Percentiles rank a stretch among this genome's conserved stretches.
These are phyloP conservation scores for Penicillium olsonii DNA, from an alignment of 2,329 filamentous ascomycete species.

Conservation along the genomic window DNA sequence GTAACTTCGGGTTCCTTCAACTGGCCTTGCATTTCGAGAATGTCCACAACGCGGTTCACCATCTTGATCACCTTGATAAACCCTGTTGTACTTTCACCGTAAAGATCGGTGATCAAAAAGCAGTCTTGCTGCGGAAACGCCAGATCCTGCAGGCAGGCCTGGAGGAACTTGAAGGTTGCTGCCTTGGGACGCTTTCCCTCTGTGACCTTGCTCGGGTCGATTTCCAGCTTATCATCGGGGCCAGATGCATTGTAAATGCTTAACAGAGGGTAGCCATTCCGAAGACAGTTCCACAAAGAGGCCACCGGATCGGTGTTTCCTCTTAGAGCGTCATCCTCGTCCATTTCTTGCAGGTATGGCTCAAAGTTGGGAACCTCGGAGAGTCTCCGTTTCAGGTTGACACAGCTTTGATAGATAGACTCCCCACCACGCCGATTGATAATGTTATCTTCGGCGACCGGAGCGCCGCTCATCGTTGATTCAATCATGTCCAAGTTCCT, in stretches of 20 bases:
- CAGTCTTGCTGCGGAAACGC: slow-evolving; percentile 77
- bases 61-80: slow-evolving; percentile 97
- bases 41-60: slow-evolving; percentile 87
- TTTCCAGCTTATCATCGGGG: slow-evolving; percentile 66
- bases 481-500: slow-evolving; percentile 38
- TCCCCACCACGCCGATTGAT: slow-evolving; percentile 97
- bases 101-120: slow-evolving; percentile 89
- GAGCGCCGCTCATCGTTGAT: slow-evolving; percentile 36
- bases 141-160: slow-evolving; percentile 82
- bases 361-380: slow-evolving; percentile 83
- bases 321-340: slow-evolving; percentile 65
- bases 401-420: slow-evolving; percentile 93
- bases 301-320: slow-evolving; percentile 77
- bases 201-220: slow-evolving; percentile 63
- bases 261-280: slow-evolving; percentile 80
- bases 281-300: slow-evolving; percentile 83
- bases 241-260: slow-evolving; percentile 84
- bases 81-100: slow-evolving; percentile 91
- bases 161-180: slow-evolving; percentile 88
- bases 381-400: slow-evolving; percentile 78
- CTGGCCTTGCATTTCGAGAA: slow-evolving; percentile 75
- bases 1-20: slow-evolving; percentile 62
- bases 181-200: slow-evolving; percentile 81
- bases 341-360: slow-evolving; percentile 69
- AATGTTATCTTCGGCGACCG: slow-evolving; percentile 80